A percentile compares a stretch with the other conserved stretches of the same genome.
Evolutionary conservation across 1,284 basidiomycete species (phyloP).

Genomic region (Sanguinoderma infundibulare): DNA sequence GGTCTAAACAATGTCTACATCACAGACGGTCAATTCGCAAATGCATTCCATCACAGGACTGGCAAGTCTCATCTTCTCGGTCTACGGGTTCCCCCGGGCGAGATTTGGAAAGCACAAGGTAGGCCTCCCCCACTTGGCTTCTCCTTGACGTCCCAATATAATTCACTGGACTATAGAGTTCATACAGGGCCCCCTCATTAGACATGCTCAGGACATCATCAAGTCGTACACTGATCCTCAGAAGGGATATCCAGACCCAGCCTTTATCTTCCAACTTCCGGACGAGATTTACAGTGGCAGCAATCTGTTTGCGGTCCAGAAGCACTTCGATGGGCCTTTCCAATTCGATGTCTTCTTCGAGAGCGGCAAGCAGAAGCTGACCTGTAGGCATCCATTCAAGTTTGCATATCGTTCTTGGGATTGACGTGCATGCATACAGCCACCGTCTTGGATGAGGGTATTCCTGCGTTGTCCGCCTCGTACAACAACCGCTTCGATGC

Average conservation of each 20-base stretch:
- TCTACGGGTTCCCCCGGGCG: conserved; percentile 61
- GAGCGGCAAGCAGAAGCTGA: conserved; percentile 64
- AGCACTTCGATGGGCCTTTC: conserved; percentile 82
- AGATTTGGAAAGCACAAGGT: conserved; percentile 89
- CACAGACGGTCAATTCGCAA: conserved; percentile 56
- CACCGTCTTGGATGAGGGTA: conserved; percentile 63
- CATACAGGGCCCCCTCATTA: conserved; percentile 67
- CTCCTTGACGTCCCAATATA: background rate
- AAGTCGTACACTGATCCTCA: conserved; percentile 57
- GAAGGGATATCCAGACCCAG: conserved; percentile 71
- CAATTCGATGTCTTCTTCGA: conserved; percentile 89
- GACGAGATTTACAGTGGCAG: conserved; percentile 75
- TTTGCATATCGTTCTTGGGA: background rate
- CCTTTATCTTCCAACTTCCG: conserved; percentile 75
- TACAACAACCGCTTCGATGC: conserved; percentile 73
- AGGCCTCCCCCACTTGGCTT: background rate
- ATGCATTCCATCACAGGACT: conserved; percentile 64
- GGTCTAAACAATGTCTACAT: conserved; percentile 63
- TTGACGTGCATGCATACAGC: conserved; percentile 42
- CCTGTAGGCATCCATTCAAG: conserved; percentile 48
- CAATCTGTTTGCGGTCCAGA: conserved; percentile 88
- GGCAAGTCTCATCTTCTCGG: conserved; percentile 81
- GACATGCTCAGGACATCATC: conserved; percentile 59
- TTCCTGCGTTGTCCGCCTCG: conserved; percentile 64
- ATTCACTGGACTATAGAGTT: conserved; percentile 49